Conservation (phyloP, 345 rosid genomes). For the Eucalyptus cladocalyx region DNA sequence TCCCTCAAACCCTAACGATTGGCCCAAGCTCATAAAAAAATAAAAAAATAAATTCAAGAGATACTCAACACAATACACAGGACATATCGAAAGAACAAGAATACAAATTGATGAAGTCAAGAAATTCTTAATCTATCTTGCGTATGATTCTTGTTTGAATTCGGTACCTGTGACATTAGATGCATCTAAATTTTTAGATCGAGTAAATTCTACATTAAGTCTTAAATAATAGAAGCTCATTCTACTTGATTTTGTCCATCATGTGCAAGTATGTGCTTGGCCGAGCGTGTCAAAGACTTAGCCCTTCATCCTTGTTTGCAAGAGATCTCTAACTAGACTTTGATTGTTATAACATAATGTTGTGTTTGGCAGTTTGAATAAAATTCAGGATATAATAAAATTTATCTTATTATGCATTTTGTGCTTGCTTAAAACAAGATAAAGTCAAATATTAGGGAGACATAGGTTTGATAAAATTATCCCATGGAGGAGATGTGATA, state of each 20-base stretch:
- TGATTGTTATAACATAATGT: background rate
- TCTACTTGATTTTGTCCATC: background rate
- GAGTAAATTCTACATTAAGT: background rate
- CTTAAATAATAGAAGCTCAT: background rate
- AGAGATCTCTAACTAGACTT: background rate
- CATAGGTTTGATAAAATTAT: no score
- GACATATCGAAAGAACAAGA: background rate
- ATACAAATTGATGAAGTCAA: background rate
- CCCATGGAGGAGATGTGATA: no score
- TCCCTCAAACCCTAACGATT: no score
- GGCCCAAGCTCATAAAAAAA: no score
- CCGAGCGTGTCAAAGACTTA: background rate
- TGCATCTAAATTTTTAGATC: background rate
- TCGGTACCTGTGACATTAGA: background rate
- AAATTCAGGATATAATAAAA: no score
- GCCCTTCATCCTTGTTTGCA: background rate
- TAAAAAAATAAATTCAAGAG: no score
- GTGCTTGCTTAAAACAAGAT: no score
- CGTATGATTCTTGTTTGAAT: background rate
- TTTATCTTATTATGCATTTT: no score
- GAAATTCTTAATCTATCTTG: background rate
- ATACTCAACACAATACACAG: background rate
- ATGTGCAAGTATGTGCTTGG: background rate
- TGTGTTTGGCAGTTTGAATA: no score
- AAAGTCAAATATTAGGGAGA: no score